Conservation (phyloP, 768 basidiomycete species). For the Termitomyces eurrhizus region DNA sequence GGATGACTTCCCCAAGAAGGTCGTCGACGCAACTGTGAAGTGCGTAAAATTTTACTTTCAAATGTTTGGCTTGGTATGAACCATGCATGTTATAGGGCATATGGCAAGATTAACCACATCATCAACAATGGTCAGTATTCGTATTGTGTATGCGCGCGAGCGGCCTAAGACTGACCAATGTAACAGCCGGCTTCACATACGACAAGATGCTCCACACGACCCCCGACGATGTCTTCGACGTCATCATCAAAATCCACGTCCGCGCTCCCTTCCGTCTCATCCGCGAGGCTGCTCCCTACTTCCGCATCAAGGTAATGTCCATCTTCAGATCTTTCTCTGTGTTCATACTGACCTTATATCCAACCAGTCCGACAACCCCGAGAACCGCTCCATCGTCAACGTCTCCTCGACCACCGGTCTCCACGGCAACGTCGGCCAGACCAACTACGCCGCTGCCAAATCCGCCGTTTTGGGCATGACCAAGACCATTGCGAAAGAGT, state of each 20-base stretch:
- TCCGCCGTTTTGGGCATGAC: constrained; percentile 75
- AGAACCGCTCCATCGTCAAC: constrained; percentile 75
- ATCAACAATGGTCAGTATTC: constrained; percentile 62
- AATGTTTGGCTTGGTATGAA: background rate
- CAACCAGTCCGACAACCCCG: constrained; percentile 48
- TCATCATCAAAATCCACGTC: constrained; percentile 83
- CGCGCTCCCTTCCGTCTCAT: constrained; percentile 84
- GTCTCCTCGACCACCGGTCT: constrained; percentile 81
- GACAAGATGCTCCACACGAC: constrained; percentile 89
- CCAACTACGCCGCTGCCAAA: constrained; percentile 79
- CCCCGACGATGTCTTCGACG: constrained; percentile 75
- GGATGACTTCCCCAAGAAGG: constrained; percentile 77
- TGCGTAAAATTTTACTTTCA: constrained; percentile 31
- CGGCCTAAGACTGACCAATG: background rate
- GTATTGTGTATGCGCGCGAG: constrained; percentile 9
- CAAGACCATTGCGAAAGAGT: constrained; percentile 86
- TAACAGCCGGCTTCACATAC: constrained; percentile 67
- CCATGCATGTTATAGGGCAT: constrained; percentile 43
- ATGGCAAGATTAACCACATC: constrained; percentile 84
- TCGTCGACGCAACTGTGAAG: constrained; percentile 74
- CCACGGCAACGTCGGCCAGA: constrained; percentile 85
- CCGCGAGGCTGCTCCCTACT: constrained; percentile 79
- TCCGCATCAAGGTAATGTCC: constrained; percentile 65
- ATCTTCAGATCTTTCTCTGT: background rate
- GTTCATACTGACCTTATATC: background rate